These are phyloP conservation scores for thale cress (Arabidopsis thaliana) DNA, from an alignment of 345 rosid species.

Conservation along the genomic window DNA sequence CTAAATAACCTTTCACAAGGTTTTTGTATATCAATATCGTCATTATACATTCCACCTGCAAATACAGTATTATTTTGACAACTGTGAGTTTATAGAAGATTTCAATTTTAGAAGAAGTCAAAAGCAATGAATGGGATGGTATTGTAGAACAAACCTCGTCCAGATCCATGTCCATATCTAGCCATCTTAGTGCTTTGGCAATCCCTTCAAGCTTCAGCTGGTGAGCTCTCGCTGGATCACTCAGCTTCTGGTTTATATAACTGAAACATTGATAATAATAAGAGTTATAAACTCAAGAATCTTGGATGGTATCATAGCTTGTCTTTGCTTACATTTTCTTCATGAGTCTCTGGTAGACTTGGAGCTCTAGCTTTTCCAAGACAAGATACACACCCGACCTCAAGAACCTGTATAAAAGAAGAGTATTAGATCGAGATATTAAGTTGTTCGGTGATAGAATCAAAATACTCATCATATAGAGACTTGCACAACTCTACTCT, in stretches of 20 bases:
- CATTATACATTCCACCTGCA: slow-evolving; percentile 92
- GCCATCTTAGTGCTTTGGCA: slow-evolving; percentile 88
- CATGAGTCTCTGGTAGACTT: slow-evolving; percentile 89
- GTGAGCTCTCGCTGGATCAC: slow-evolving; percentile 91
- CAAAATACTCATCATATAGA: slow-evolving; percentile 16
- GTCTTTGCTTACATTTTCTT: slow-evolving; percentile 78
- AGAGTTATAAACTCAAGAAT: neutral
- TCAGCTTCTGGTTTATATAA: slow-evolving; percentile 80
- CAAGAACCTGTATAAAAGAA: slow-evolving; percentile 59
- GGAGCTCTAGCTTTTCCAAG: slow-evolving; percentile 96
- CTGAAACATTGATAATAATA: slow-evolving; percentile 46
- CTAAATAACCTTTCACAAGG: slow-evolving; percentile 86
- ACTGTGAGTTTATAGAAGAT: slow-evolving; percentile 19
- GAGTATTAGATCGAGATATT: neutral
- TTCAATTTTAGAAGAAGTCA: neutral
- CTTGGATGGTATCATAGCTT: neutral
- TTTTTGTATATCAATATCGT: slow-evolving; percentile 86
- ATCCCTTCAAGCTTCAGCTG: slow-evolving; percentile 93
- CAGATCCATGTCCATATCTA: slow-evolving; percentile 88
- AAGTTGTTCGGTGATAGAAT: slow-evolving; percentile 10
- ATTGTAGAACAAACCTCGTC: slow-evolving; percentile 67
- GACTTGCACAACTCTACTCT: neutral
- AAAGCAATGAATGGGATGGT: neutral
- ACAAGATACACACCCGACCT: slow-evolving; percentile 97
- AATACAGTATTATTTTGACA: slow-evolving; percentile 8